These are phyloP conservation scores for Larix kaempferi DNA, from an alignment of 75 land plant genomes.

Conservation along the genomic window DNA sequence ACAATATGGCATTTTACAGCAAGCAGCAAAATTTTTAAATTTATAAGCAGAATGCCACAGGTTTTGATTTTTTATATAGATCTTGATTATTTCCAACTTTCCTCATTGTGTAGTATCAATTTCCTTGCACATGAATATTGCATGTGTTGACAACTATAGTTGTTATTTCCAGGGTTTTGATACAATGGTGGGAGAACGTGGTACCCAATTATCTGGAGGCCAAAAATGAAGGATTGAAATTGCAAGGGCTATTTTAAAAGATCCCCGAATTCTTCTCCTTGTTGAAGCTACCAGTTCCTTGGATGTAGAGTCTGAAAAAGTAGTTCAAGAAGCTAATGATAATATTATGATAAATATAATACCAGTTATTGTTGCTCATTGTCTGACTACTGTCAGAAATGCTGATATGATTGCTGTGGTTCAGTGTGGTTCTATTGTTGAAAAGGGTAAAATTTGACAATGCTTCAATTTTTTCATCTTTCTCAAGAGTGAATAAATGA, in stretches of 20 bases:
- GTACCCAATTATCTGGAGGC: constrained; percentile 45
- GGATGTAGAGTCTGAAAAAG: constrained; percentile 31
- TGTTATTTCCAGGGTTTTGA: constrained; percentile 30
- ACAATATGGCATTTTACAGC: no score
- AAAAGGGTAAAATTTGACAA: constrained; percentile 15
- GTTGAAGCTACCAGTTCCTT: neutral
- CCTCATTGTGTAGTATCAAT: no score
- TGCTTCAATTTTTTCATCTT: no score
- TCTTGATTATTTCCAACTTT: no score
- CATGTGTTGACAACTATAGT: no score
- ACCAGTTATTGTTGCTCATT: constrained; percentile 46
- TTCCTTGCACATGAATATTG: no score
- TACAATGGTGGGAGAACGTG: constrained; percentile 39
- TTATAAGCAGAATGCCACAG: no score
- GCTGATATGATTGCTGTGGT: constrained; percentile 36
- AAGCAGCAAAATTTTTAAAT: no score
- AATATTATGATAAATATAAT: constrained; percentile 28
- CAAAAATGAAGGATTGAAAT: constrained; percentile 50
- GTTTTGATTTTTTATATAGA: no score
- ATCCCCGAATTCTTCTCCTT: constrained; percentile 35
- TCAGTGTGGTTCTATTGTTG: constrained; percentile 28
- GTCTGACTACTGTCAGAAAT: constrained; percentile 39
- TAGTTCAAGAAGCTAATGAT: constrained; percentile 41
- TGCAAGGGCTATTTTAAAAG: constrained; percentile 41
- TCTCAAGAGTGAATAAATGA: no score